Evolutionary conservation across 148 eudicot species (phyloP).

Genomic region (Polygonum maritimum): DNA sequence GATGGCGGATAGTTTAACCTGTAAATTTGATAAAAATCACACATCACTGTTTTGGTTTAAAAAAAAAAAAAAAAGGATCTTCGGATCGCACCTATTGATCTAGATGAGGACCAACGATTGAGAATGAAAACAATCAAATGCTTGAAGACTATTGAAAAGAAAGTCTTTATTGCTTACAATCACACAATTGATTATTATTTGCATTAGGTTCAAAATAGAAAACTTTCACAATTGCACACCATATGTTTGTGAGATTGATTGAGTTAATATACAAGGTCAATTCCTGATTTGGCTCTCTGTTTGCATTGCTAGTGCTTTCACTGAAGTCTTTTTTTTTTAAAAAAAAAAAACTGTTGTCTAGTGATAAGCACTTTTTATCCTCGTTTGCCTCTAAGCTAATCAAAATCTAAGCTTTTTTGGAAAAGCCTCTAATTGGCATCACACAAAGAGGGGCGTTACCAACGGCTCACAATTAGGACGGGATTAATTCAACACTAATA

Average conservation of each 20-base stretch:
- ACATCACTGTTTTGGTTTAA: not conserved
- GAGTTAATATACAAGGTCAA: not conserved
- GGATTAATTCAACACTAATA: not conserved
- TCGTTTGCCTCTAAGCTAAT: not conserved
- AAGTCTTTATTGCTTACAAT: no score
- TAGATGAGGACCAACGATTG: no score
- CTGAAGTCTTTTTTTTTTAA: not conserved
- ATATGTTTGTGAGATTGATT: not conserved
- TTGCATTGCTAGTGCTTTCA: not conserved
- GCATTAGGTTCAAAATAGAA: not conserved
- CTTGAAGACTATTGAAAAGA: no score
- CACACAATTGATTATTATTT: not conserved
- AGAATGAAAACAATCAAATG: no score
- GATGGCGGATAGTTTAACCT: not conserved
- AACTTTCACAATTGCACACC: not conserved
- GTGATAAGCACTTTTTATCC: not conserved
- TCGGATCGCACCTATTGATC: no score
- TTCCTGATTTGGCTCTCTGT: not conserved
- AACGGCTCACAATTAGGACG: not conserved
- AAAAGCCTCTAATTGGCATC: conserved; percentile 6
- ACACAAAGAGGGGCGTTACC: conserved; percentile 3
- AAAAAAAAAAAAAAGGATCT: no score
- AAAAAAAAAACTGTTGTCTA: not conserved
- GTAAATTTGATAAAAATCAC: not conserved
- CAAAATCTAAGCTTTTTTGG: not conserved